Percentiles rank a stretch among this genome's conserved stretches.
phyloP scores from a whole-genome alignment of 352 stramenopile genomes.

The Aphanomyces euteiches region DNA sequence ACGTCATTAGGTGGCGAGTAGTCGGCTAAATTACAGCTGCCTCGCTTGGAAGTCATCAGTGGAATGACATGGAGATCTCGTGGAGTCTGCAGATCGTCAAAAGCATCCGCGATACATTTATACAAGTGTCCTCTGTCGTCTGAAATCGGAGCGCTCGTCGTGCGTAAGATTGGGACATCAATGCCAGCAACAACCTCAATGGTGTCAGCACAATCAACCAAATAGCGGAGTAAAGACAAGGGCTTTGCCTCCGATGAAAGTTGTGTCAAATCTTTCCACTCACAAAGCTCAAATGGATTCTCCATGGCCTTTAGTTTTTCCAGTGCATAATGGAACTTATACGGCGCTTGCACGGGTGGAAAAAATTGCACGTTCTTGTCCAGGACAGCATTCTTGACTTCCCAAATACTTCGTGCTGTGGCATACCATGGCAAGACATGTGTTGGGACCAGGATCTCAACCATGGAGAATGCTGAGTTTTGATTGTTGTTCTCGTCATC shows the following conservation, averaged over 20 bases:
- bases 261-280: neutral
- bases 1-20: neutral
- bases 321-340: neutral
- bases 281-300: neutral
- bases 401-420: neutral
- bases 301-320: neutral
- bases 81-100: neutral
- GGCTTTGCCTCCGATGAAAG: neutral
- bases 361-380: neutral
- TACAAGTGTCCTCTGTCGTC: neutral
- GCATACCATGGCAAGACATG: neutral
- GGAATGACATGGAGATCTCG: neutral
- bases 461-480: neutral
- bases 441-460: neutral
- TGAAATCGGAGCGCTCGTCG: neutral
- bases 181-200: neutral
- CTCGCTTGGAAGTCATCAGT: constrained; percentile 24
- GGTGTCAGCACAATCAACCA: neutral
- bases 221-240: neutral
- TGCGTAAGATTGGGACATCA: neutral
- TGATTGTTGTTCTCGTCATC: neutral
- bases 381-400: neutral
- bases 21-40: neutral
- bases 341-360: neutral
- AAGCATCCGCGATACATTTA: neutral